Percentiles rank a stretch among this genome's conserved stretches.
Conservation (phyloP, 192 early-diverging fungal species). For the Entomortierella parvispora region DNA sequence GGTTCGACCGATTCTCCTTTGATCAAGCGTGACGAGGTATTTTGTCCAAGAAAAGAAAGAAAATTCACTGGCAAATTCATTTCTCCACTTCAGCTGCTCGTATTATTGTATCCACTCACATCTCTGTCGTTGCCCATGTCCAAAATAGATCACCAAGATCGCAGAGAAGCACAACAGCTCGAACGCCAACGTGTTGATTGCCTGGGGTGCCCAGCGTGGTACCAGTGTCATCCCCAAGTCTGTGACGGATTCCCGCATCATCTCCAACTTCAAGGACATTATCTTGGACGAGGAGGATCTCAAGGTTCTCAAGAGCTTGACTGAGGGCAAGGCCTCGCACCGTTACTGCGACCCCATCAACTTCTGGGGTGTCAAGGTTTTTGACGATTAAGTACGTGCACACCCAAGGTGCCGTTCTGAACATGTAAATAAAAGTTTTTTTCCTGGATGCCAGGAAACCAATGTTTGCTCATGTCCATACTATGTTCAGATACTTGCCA, state of each 20-base stretch:
- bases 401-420: too few relatives aligned
- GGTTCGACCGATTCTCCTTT: slow-evolving; percentile 56
- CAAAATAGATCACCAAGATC: slow-evolving; percentile 65
- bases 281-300: slow-evolving; percentile 56
- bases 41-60: too few relatives aligned
- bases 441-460: too few relatives aligned
- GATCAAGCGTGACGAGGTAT: slow-evolving; percentile 46
- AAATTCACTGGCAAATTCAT: not conserved
- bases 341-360: slow-evolving; percentile 57
- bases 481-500: too few relatives aligned
- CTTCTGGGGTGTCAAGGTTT: slow-evolving; percentile 30
- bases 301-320: slow-evolving; percentile 32
- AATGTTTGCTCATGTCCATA: too few relatives aligned
- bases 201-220: slow-evolving; percentile 81
- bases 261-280: slow-evolving; percentile 67
- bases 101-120: not conserved
- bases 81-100: not conserved
- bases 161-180: slow-evolving; percentile 72
- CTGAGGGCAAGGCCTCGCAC: slow-evolving; percentile 42
- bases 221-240: slow-evolving; percentile 86
- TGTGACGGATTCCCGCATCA: slow-evolving; percentile 69
- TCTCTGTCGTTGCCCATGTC: not conserved
- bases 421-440: too few relatives aligned
- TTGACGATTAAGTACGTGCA: not conserved
- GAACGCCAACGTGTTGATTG: slow-evolving; percentile 78